Evolutionary conservation across 495 filamentous ascomycete genomes (phyloP).

Genomic region (Neurospora tetrasperma): DNA sequence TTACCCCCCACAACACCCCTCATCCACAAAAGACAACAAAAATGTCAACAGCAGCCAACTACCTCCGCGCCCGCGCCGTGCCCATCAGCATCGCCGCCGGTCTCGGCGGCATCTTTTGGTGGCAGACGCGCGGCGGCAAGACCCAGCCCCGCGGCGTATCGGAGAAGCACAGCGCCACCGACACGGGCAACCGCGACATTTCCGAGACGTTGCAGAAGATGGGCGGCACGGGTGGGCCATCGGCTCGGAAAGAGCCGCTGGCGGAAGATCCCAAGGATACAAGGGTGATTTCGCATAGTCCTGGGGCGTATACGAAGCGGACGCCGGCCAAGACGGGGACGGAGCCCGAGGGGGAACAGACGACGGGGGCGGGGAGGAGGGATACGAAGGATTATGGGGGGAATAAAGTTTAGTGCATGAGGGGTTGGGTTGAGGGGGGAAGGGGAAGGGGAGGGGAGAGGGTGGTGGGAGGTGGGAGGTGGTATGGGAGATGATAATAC

Average conservation of each 20-base stretch:
- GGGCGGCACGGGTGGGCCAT: conserved; percentile 11
- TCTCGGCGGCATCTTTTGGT: conserved; percentile 12
- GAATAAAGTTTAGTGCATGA: neutral
- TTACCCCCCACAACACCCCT: neutral
- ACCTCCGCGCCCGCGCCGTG: conserved; percentile 11
- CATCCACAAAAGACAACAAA: too few relatives aligned
- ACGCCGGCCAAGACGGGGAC: conserved; percentile 2
- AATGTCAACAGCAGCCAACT: conserved; percentile 3
- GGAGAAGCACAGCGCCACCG: neutral
- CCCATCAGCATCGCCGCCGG: conserved; percentile 8
- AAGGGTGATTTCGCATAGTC: neutral
- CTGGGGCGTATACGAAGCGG: conserved; percentile 8
- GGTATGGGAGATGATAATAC: too few relatives aligned
- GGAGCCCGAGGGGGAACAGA: neutral
- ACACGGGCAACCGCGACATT: neutral
- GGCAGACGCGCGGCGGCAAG: conserved; percentile 14
- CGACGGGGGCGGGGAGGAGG: neutral
- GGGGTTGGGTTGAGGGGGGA: neutral
- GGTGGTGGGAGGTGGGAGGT: too few relatives aligned
- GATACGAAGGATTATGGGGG: neutral
- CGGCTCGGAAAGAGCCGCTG: conserved; percentile 1
- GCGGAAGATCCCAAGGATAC: conserved; percentile 11
- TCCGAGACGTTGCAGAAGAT: conserved; percentile 12
- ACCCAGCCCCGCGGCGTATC: conserved; percentile 14
- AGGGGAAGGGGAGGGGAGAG: neutral